Percentiles rank a stretch among this genome's conserved stretches.
Conservation (phyloP, 805 yeast species). For the Saccharomycopsis fibuligera region DNA sequence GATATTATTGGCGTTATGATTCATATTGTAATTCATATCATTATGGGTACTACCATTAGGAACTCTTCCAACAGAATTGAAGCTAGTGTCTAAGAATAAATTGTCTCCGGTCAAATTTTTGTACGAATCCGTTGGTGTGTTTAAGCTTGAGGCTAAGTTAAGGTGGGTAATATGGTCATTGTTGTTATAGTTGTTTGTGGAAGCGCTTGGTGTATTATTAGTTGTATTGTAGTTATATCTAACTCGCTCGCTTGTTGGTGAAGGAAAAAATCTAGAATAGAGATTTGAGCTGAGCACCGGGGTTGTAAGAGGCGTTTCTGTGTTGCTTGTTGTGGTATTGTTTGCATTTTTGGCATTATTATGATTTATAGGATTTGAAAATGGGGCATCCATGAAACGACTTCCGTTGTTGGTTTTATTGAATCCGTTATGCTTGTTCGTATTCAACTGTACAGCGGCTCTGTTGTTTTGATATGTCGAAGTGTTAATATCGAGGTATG, state of each 20-base stretch:
- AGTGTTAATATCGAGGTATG: constrained; percentile 17
- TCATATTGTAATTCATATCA: background rate
- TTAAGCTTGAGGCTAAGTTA: constrained; percentile 4
- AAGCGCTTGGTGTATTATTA: constrained; percentile 5
- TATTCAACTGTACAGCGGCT: no score
- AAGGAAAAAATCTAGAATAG: constrained; percentile 20
- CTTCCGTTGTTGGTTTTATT: no score
- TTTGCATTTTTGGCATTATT: no score
- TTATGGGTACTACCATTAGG: background rate
- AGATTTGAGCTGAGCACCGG: constrained; percentile 17
- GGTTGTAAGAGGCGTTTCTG: constrained; percentile 14
- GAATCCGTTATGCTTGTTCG: no score
- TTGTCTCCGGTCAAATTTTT: background rate
- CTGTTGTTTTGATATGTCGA: background rate
- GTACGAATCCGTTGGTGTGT: background rate
- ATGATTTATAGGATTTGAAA: no score
- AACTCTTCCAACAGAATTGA: background rate
- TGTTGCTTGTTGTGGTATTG: background rate
- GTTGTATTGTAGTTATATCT: constrained; percentile 3
- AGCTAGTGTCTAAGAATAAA: background rate
- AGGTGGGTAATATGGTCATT: constrained; percentile 8
- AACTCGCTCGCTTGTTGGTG: constrained; percentile 20
- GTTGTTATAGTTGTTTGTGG: background rate
- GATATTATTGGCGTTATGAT: no score
- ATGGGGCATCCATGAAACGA: no score